These are phyloP conservation scores for Cladosporium sp. DNA, from an alignment of 2,329 filamentous ascomycete genomes.

Conservation along the genomic window DNA sequence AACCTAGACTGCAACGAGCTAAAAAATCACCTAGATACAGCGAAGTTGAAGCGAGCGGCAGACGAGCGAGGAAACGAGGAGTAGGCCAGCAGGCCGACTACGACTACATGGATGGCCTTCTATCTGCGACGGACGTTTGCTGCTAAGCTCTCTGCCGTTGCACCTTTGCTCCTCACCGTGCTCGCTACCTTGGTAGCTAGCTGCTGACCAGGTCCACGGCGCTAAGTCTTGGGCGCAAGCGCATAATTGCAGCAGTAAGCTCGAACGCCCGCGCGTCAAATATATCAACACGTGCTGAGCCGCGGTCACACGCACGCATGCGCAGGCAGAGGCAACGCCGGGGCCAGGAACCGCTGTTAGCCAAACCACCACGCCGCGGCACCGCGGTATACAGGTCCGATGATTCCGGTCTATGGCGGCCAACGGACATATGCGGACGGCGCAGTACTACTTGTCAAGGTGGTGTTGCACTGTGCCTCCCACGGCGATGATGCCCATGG, in stretches of 20 bases:
- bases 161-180: not conserved
- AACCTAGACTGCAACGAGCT: conserved; percentile 5
- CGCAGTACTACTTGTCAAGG: not conserved
- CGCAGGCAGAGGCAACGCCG: not conserved
- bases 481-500: no score
- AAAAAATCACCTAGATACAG: not conserved
- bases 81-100: not conserved
- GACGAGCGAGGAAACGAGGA: not conserved
- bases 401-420: not conserved
- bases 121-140: not conserved
- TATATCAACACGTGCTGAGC: conserved; percentile 10
- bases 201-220: conserved; percentile 11
- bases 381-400: conserved; percentile 7
- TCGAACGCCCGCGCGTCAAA: conserved; percentile 9
- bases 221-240: conserved; percentile 8
- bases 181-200: conserved; percentile 4
- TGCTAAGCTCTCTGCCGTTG: not conserved
- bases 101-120: not conserved
- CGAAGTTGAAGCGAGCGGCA: conserved; percentile 10
- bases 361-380: not conserved
- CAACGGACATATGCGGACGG: not conserved
- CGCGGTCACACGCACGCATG: conserved; percentile 8
- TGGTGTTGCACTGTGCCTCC: not conserved
- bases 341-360: not conserved
- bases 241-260: conserved; percentile 8